Conservation (phyloP, 2,329 filamentous ascomycete species). For the Exophiala dermatitidis region DNA sequence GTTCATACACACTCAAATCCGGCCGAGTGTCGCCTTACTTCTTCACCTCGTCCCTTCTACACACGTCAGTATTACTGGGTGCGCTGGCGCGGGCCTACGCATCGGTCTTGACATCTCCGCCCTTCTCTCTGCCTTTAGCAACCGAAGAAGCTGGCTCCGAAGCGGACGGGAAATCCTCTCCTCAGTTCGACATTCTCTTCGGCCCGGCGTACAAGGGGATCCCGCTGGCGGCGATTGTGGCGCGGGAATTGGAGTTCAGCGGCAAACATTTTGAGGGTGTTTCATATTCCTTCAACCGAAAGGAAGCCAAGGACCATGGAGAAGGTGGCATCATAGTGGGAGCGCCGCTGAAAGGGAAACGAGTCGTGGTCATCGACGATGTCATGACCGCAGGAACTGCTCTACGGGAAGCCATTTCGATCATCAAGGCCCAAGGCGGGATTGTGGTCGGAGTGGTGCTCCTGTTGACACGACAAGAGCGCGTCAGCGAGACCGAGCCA, state of each 20-base stretch:
- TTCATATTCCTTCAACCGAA: constrained; percentile 88
- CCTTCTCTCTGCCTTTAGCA: constrained; percentile 31
- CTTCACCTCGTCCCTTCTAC: constrained; percentile 92
- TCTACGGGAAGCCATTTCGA: constrained; percentile 82
- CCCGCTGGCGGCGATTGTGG: constrained; percentile 71
- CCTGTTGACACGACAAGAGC: constrained; percentile 65
- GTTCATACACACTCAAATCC: constrained; percentile 69
- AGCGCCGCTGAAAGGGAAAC: constrained; percentile 74
- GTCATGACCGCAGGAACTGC: constrained; percentile 94
- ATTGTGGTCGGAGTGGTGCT: constrained; percentile 80
- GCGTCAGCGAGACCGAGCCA: constrained; percentile 57
- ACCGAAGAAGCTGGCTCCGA: constrained; percentile 28
- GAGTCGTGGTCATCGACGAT: constrained; percentile 86
- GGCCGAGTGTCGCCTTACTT: constrained; percentile 89
- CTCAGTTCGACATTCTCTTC: constrained; percentile 69
- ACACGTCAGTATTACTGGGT: constrained; percentile 67
- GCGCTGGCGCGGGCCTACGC: constrained; percentile 80
- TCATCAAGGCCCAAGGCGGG: constrained; percentile 80
- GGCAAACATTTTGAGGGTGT: constrained; percentile 46
- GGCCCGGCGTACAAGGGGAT: constrained; percentile 94
- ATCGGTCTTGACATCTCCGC: constrained; percentile 46
- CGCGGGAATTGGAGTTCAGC: constrained; percentile 66
- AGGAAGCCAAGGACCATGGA: constrained; percentile 92
- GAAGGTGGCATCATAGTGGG: constrained; percentile 93
- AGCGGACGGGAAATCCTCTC: constrained; percentile 43